phyloP scores from a whole-genome alignment of 2,329 filamentous ascomycete genomes.

The Monosporascus cannonballus region DNA sequence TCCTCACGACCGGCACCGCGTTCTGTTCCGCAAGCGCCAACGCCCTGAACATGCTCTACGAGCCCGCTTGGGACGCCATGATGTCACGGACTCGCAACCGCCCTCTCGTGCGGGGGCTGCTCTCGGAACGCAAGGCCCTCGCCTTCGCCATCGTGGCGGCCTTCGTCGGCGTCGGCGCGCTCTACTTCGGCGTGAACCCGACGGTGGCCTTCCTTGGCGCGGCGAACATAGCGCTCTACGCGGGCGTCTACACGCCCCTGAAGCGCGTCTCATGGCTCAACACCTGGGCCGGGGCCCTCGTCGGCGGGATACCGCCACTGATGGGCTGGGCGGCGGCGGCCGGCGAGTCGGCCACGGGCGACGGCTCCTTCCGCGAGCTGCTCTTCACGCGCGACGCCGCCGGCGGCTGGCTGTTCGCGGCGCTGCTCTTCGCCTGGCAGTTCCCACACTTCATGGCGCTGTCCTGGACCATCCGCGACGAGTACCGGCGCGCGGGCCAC shows the following conservation, averaged over 20 bases:
- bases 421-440: slow-evolving; percentile 88
- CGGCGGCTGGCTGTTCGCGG: slow-evolving; percentile 86
- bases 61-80: slow-evolving; percentile 79
- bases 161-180: slow-evolving; percentile 58
- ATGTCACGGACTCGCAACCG: slow-evolving; percentile 93
- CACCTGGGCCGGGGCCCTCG: slow-evolving; percentile 90
- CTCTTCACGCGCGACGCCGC: slow-evolving; percentile 59
- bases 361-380: slow-evolving; percentile 72
- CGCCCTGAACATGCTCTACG: slow-evolving; percentile 94
- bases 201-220: slow-evolving; percentile 83
- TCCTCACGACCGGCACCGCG: slow-evolving; percentile 83
- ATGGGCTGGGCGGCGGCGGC: slow-evolving; percentile 98
- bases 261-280: slow-evolving; percentile 84
- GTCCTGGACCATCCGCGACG: slow-evolving; percentile 80
- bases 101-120: slow-evolving; percentile 75
- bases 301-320: slow-evolving; percentile 87
- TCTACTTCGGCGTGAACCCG: slow-evolving; percentile 90
- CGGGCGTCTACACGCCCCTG: slow-evolving; percentile 85
- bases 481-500: slow-evolving; percentile 70
- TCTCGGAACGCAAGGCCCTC: slow-evolving; percentile 65
- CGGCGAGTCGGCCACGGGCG: slow-evolving; percentile 73
- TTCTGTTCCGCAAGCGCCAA: slow-evolving; percentile 90
- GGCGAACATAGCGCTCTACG: slow-evolving; percentile 83
- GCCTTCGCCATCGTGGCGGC: slow-evolving; percentile 75
- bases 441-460: slow-evolving; percentile 98